These are phyloP conservation scores for Hemerocallis citrina DNA, from an alignment of 106 monocot species.

Conservation along the genomic window DNA sequence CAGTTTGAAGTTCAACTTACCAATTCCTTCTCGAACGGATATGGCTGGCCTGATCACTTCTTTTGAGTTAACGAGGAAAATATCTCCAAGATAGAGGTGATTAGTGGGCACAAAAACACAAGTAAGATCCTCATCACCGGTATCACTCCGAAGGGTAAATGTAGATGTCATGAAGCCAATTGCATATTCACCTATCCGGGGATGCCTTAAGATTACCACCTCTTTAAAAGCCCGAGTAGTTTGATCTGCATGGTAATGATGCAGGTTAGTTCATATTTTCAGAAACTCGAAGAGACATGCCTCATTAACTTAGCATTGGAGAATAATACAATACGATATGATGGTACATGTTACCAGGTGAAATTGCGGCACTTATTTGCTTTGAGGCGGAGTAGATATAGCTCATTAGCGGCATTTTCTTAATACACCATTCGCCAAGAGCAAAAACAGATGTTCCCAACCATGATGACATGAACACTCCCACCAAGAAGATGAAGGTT, in stretches of 20 bases:
- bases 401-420: constrained; percentile 40
- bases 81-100: constrained; percentile 42
- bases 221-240: constrained; percentile 41
- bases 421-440: constrained; percentile 40
- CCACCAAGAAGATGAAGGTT: constrained; percentile 36
- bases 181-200: constrained; percentile 34
- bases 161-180: constrained; percentile 45
- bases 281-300: background rate
- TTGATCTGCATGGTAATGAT: constrained; percentile 19
- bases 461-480: constrained; percentile 46
- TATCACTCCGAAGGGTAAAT: constrained; percentile 14
- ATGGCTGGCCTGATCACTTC: constrained; percentile 35
- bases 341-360: constrained; percentile 21
- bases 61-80: constrained; percentile 24
- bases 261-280: background rate
- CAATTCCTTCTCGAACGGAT: constrained; percentile 31
- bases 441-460: constrained; percentile 34
- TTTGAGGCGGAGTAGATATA: constrained; percentile 44
- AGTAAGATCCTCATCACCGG: constrained; percentile 28
- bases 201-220: constrained; percentile 34
- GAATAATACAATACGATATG: background rate
- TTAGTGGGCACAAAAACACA: constrained; percentile 40
- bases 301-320: background rate
- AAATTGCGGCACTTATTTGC: constrained; percentile 38
- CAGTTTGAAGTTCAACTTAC: background rate